A percentile compares a stretch with the other conserved stretches of the same genome.
These are phyloP conservation scores for Rhodomyrtus psidioides DNA, from an alignment of 441 rosid species.

Conservation along the genomic window DNA sequence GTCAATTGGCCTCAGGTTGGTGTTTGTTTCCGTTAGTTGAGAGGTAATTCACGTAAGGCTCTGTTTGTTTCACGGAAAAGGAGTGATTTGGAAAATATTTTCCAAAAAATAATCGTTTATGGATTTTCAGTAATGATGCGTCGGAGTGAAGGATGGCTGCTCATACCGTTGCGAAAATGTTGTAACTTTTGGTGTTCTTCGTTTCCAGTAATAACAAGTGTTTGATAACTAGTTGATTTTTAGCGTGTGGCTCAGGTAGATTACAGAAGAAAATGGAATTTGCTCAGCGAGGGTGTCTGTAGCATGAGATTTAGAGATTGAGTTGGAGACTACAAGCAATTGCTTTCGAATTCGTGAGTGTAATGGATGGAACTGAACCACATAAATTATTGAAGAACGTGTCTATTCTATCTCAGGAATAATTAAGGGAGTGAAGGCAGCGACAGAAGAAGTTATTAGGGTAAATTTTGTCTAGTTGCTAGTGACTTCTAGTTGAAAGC, in stretches of 20 bases:
- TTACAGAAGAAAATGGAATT: neutral
- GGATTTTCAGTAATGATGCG: neutral
- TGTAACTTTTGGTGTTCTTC: neutral
- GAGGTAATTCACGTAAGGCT: neutral
- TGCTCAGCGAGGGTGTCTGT: neutral
- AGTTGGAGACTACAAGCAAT: neutral
- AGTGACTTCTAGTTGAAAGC: neutral
- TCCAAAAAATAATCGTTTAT: no score
- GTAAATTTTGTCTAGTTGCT: neutral
- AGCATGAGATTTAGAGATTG: neutral
- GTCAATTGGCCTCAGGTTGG: constrained; percentile 31
- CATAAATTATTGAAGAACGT: neutral
- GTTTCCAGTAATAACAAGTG: neutral
- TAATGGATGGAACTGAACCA: neutral
- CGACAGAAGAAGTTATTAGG: neutral
- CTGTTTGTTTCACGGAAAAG: no score
- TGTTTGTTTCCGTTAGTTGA: neutral
- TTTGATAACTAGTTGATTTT: neutral
- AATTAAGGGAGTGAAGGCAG: neutral
- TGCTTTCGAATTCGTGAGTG: neutral
- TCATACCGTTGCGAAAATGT: neutral
- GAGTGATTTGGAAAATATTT: no score
- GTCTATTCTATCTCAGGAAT: neutral
- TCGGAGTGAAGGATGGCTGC: neutral
- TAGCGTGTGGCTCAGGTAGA: neutral